These are phyloP conservation scores for Alternaria panax DNA, from an alignment of 2,329 filamentous ascomycete genomes.

Conservation along the genomic window DNA sequence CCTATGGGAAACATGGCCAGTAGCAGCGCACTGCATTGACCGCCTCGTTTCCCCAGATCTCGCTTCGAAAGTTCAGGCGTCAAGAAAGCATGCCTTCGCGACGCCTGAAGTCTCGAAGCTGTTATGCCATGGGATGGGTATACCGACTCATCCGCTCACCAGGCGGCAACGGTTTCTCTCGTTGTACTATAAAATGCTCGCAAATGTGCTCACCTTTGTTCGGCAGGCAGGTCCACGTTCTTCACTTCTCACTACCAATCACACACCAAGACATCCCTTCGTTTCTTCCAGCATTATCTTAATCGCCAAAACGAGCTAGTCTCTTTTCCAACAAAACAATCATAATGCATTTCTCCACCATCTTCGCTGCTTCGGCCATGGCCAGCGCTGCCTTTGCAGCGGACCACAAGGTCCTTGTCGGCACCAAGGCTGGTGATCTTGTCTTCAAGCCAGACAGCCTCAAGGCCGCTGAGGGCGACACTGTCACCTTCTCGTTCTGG, in stretches of 20 bases:
- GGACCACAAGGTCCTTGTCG: constrained; percentile 45
- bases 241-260: constrained; percentile 43
- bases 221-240: constrained; percentile 48
- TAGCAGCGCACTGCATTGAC: constrained; percentile 20
- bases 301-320: constrained; percentile 43
- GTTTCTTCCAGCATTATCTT: constrained; percentile 24
- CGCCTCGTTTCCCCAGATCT: constrained; percentile 22
- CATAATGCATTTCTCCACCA: constrained; percentile 51
- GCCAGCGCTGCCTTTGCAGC: constrained; percentile 40
- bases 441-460: constrained; percentile 47
- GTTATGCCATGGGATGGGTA: constrained; percentile 42
- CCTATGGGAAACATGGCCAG: constrained; percentile 33
- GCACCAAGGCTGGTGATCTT: constrained; percentile 35
- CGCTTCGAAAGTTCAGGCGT: constrained; percentile 25
- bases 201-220: constrained; percentile 42
- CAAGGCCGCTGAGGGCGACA: constrained; percentile 47
- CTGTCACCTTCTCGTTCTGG: constrained; percentile 50
- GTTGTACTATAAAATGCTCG: constrained; percentile 45
- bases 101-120: constrained; percentile 45
- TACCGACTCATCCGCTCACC: constrained; percentile 31
- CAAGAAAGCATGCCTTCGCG: constrained; percentile 39
- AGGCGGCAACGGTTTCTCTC: constrained; percentile 36
- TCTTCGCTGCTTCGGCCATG: constrained; percentile 43
- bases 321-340: constrained; percentile 37
- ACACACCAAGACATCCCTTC: constrained; percentile 33